A percentile compares a stretch with the other conserved stretches of the same genome.
phyloP scores from a whole-genome alignment of 805 yeast genomes.

The Metschnikowia lochheadii region DNA sequence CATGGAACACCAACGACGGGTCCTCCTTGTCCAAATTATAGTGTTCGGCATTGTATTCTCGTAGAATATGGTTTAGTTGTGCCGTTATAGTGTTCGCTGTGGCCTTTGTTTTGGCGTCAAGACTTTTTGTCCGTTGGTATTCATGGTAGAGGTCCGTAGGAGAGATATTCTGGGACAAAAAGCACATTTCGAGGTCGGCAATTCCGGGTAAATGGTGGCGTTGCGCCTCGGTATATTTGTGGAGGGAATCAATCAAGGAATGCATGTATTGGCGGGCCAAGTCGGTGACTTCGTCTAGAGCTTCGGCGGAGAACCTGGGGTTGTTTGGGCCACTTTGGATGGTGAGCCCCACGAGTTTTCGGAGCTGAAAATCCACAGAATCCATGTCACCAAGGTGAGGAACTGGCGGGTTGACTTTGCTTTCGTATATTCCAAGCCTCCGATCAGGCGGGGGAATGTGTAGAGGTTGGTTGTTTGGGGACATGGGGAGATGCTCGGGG shows the following conservation, averaged over 20 bases:
- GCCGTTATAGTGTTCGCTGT: constrained; percentile 5
- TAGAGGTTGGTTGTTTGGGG: not conserved
- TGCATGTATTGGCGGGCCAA: constrained; percentile 29
- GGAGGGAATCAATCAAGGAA: constrained; percentile 39
- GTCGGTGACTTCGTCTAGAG: constrained; percentile 27
- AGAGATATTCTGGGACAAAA: constrained; percentile 40
- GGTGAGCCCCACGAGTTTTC: constrained; percentile 26
- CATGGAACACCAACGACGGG: constrained; percentile 51
- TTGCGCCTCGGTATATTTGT: constrained; percentile 53
- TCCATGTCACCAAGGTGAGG: not conserved
- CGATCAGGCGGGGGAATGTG: constrained; percentile 12
- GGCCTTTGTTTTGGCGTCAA: constrained; percentile 2
- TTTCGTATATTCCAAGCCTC: constrained; percentile 6
- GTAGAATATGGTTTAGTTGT: constrained; percentile 11
- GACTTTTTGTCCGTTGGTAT: constrained; percentile 11
- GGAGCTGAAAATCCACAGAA: constrained; percentile 27
- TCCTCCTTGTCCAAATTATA: constrained; percentile 29
- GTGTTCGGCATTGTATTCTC: constrained; percentile 16
- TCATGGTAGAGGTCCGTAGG: constrained; percentile 40
- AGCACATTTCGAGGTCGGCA: constrained; percentile 46
- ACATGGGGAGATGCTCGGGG: not conserved
- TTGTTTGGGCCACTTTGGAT: constrained; percentile 19
- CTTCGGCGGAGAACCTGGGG: constrained; percentile 23
- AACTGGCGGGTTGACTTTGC: constrained; percentile 4
- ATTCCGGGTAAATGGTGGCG: constrained; percentile 54